phyloP scores from a whole-genome alignment of 441 rosid species.

The Theobroma grandiflorum region DNA sequence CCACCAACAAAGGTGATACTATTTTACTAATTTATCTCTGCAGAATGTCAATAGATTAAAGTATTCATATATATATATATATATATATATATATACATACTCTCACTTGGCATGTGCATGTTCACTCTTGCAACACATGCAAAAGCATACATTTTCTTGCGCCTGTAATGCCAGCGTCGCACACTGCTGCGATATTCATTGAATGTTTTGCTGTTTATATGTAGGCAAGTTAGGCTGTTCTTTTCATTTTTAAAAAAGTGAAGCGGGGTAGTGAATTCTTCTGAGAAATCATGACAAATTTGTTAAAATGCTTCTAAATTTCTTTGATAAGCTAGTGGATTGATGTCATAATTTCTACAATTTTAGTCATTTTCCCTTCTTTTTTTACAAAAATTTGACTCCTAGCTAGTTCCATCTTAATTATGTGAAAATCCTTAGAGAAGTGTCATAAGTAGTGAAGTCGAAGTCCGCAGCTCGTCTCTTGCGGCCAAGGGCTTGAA shows the following conservation, averaged over 20 bases:
- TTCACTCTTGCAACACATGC: neutral
- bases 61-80: no score
- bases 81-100: no score
- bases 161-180: neutral
- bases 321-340: no score
- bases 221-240: neutral
- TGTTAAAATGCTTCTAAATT: no score
- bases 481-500: neutral
- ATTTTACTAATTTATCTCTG: neutral
- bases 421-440: neutral
- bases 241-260: neutral
- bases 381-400: neutral
- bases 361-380: neutral
- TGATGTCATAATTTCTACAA: neutral
- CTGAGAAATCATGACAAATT: neutral
- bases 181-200: slow-evolving; percentile 13
- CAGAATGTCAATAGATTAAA: neutral
- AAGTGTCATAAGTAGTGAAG: neutral
- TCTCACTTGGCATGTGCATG: neutral
- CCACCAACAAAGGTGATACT: neutral
- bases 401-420: neutral
- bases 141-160: neutral
- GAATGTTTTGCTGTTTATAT: slow-evolving; percentile 21
- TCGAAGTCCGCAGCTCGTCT: neutral
- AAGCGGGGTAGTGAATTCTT: neutral